These are phyloP conservation scores for Cladochytrium replicatum DNA, from an alignment of 192 early-diverging fungal genomes.

Conservation along the genomic window DNA sequence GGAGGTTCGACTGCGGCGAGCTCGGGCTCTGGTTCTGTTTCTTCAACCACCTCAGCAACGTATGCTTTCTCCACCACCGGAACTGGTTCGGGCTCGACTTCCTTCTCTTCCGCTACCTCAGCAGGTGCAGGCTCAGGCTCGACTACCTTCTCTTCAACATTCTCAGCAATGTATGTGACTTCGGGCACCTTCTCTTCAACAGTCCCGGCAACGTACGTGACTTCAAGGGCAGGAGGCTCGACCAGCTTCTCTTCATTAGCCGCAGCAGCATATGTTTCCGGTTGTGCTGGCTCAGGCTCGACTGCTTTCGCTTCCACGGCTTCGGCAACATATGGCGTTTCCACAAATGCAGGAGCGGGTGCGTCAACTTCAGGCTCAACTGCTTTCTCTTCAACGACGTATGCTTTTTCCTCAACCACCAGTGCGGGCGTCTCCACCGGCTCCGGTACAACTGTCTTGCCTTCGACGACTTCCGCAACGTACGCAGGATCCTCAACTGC, in stretches of 20 bases:
- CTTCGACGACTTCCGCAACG: not conserved
- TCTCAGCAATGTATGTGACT: too few species aligned
- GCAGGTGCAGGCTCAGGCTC: too few species aligned
- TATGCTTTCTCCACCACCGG: too few species aligned
- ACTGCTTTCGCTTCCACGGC: slow-evolving; percentile 2
- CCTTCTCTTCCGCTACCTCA: too few species aligned
- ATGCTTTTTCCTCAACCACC: not conserved
- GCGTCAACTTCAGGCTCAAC: slow-evolving; percentile 3
- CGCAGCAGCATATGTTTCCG: not conserved
- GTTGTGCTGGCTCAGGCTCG: slow-evolving; percentile 1
- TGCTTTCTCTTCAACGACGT: slow-evolving; percentile 4
- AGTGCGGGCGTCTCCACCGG: not conserved
- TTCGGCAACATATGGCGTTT: not conserved
- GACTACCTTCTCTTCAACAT: too few species aligned
- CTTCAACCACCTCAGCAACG: too few species aligned
- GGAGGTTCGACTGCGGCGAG: too few species aligned
- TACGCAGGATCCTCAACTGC: not conserved
- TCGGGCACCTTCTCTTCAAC: too few species aligned
- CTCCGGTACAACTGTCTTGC: not conserved
- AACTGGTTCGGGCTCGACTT: too few species aligned
- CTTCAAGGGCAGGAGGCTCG: not conserved
- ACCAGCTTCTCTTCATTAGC: slow-evolving; percentile 1
- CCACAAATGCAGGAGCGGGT: not conserved
- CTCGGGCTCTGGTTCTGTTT: too few species aligned
- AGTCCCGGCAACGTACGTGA: too few species aligned